Evolutionary conservation across 768 basidiomycete genomes (phyloP).

Genomic region (Pholiota microspora): DNA sequence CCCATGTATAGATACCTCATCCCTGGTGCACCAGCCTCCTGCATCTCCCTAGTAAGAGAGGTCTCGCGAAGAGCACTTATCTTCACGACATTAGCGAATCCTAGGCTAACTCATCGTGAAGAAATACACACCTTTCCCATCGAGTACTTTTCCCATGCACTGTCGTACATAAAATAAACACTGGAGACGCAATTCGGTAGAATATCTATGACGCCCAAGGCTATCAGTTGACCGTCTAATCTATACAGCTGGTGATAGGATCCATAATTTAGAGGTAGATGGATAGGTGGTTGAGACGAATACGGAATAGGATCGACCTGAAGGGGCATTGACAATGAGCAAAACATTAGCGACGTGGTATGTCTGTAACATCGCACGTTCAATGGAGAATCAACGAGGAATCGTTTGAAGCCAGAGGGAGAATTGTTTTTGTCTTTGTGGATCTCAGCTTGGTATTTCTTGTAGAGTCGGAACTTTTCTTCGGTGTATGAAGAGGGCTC

Average conservation of each 20-base stretch:
- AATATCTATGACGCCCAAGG: slow-evolving; percentile 87
- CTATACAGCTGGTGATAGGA: slow-evolving; percentile 90
- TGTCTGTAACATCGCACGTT: slow-evolving; percentile 39
- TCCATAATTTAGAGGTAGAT: slow-evolving; percentile 82
- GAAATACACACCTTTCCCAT: slow-evolving; percentile 65
- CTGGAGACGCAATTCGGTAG: slow-evolving; percentile 82
- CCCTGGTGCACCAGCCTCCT: slow-evolving; percentile 58
- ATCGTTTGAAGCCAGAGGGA: slow-evolving; percentile 57
- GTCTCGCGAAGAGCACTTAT: slow-evolving; percentile 84
- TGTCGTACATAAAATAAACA: slow-evolving; percentile 88
- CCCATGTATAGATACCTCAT: slow-evolving; percentile 88
- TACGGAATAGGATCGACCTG: slow-evolving; percentile 67
- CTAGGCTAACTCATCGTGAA: neutral
- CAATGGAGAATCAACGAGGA: slow-evolving; percentile 80
- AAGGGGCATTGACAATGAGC: neutral
- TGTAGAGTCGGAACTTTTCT: slow-evolving; percentile 81
- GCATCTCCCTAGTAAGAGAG: slow-evolving; percentile 72
- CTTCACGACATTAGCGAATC: slow-evolving; percentile 32
- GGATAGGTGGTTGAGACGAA: slow-evolving; percentile 38
- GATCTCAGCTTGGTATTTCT: slow-evolving; percentile 74
- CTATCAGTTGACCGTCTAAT: slow-evolving; percentile 79
- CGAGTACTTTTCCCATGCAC: slow-evolving; percentile 63
- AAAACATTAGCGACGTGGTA: neutral
- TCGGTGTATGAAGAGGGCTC: slow-evolving; percentile 73
- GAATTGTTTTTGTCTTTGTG: slow-evolving; percentile 65